Conservation (phyloP, 768 basidiomycete species). For the Vararia minispora region DNA sequence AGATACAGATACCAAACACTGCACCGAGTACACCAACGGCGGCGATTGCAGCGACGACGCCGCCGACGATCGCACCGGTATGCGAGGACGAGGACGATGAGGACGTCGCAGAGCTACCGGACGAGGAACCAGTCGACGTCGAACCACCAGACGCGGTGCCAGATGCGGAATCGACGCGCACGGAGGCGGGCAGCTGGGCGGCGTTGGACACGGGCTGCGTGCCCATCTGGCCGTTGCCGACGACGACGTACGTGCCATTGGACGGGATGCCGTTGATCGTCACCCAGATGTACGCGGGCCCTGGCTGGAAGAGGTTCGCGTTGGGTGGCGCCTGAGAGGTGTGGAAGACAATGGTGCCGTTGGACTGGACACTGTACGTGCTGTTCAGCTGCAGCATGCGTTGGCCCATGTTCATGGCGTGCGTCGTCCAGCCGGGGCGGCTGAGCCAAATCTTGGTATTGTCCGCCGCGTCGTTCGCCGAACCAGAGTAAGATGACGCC, state of each 20-base stretch:
- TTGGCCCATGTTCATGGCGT: constrained; percentile 86
- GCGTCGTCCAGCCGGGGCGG: constrained; percentile 80
- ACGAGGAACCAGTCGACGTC: constrained; percentile 17
- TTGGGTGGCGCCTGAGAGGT: constrained; percentile 78
- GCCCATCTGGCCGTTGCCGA: constrained; percentile 74
- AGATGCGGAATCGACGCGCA: constrained; percentile 26
- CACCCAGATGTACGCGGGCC: constrained; percentile 77
- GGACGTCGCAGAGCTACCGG: constrained; percentile 10
- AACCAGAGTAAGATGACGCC: constrained; percentile 51
- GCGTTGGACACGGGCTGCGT: constrained; percentile 43
- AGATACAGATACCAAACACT: constrained; percentile 38
- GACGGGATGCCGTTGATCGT: constrained; percentile 79
- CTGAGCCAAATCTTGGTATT: constrained; percentile 68
- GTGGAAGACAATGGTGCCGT: constrained; percentile 69
- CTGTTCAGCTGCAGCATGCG: constrained; percentile 73
- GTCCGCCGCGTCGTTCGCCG: constrained; percentile 58
- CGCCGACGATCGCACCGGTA: constrained; percentile 36
- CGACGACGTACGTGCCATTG: constrained; percentile 62
- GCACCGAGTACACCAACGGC: constrained; percentile 40
- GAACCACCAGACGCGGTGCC: constrained; percentile 29
- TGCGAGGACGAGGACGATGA: constrained; percentile 21
- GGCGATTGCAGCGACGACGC: constrained; percentile 41
- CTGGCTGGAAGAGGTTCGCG: constrained; percentile 80
- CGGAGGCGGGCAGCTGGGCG: constrained; percentile 37
- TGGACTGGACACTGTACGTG: constrained; percentile 71